phyloP scores from a whole-genome alignment of 2,329 filamentous ascomycete genomes.

The Lanzia echinophila region DNA sequence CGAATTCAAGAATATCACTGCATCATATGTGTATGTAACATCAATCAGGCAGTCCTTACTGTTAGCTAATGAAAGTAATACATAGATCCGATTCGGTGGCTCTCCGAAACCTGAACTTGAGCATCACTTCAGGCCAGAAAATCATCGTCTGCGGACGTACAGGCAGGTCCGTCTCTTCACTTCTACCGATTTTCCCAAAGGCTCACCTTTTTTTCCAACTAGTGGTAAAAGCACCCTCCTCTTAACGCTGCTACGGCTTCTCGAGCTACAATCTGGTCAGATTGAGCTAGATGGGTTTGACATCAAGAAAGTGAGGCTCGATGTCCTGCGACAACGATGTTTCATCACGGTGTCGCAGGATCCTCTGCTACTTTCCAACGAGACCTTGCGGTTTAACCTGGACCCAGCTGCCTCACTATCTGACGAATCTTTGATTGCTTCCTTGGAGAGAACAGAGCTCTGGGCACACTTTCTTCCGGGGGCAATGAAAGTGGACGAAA shows the following conservation, averaged over 20 bases:
- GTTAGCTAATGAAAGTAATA: neutral
- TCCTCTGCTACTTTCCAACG: neutral
- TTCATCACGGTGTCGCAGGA: conserved; percentile 8
- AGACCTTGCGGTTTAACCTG: neutral
- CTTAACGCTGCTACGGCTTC: conserved; percentile 2
- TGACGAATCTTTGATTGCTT: neutral
- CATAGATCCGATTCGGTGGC: neutral
- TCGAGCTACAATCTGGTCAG: neutral
- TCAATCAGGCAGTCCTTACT: no score
- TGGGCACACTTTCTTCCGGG: neutral
- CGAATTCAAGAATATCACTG: conserved; percentile 29
- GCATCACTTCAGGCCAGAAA: conserved; percentile 42
- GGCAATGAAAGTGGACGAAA: neutral
- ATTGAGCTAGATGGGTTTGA: neutral
- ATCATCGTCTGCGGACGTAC: conserved; percentile 48
- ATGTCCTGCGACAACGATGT: neutral
- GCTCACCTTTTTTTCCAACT: neutral
- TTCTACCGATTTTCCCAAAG: neutral
- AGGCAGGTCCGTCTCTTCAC: conserved; percentile 32
- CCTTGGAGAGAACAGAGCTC: neutral
- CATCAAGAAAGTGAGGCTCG: neutral
- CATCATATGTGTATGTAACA: conserved; percentile 23
- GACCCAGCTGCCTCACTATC: neutral
- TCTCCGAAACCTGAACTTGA: conserved; percentile 34
- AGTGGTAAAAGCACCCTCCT: conserved; percentile 7